These are phyloP conservation scores for Paraleonurus japonicus DNA, from an alignment of 257 asterid genomes.

Conservation along the genomic window DNA sequence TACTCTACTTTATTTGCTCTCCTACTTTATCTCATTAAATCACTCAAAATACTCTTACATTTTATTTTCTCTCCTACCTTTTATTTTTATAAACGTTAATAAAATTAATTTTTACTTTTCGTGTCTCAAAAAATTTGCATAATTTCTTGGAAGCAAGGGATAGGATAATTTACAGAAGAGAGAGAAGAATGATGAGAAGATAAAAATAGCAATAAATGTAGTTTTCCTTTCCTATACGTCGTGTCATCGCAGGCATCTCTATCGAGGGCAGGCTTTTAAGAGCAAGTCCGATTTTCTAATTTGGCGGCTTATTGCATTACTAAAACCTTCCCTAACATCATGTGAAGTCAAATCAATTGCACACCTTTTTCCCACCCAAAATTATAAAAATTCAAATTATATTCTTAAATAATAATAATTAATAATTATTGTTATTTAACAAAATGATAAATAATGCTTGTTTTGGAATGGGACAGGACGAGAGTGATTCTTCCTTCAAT, in stretches of 20 bases:
- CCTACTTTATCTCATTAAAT: too few species aligned
- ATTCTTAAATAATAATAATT: too few species aligned
- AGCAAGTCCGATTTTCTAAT: slow-evolving; percentile 25
- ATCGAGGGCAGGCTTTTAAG: slow-evolving; percentile 21
- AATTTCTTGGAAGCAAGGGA: too few species aligned
- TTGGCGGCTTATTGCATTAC: slow-evolving; percentile 31
- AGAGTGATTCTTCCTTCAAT: slow-evolving; percentile 20
- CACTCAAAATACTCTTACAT: too few species aligned
- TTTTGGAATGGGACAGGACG: slow-evolving; percentile 19
- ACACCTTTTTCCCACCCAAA: background rate
- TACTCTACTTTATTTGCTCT: too few species aligned
- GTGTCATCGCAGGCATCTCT: slow-evolving; percentile 26
- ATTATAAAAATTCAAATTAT: too few species aligned
- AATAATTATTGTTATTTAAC: too few species aligned
- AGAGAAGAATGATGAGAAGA: background rate
- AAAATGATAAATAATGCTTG: background rate
- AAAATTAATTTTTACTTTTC: too few species aligned
- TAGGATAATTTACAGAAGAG: too few species aligned
- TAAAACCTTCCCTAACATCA: background rate
- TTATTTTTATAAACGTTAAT: too few species aligned
- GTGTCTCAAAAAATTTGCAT: too few species aligned
- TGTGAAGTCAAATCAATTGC: background rate
- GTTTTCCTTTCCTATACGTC: background rate
- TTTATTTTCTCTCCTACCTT: too few species aligned
- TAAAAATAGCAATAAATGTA: slow-evolving; percentile 20